Evolutionary conservation across 2,329 filamentous ascomycete genomes (phyloP).

Genomic region (Aspergillus vadensis): DNA sequence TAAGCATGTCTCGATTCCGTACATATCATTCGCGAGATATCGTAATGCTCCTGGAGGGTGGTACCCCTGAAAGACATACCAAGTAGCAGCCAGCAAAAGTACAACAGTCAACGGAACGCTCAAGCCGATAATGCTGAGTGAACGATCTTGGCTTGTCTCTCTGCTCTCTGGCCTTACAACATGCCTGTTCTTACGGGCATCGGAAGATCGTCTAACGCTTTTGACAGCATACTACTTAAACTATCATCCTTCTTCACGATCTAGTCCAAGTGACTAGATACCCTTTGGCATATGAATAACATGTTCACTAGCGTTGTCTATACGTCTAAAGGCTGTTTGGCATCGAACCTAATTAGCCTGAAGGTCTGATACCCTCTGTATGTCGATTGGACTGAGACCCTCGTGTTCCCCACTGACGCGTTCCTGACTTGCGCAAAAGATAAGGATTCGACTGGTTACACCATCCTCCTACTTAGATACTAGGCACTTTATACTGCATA

Average conservation of each 20-base stretch:
- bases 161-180: background rate
- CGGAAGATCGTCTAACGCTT: background rate
- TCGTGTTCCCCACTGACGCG: slow-evolving; percentile 31
- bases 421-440: slow-evolving; percentile 31
- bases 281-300: slow-evolving; percentile 10
- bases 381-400: slow-evolving; percentile 22
- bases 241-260: background rate
- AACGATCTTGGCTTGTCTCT: background rate
- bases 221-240: background rate
- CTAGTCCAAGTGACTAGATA: background rate
- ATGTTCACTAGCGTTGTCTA: slow-evolving; percentile 14
- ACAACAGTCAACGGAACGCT: background rate
- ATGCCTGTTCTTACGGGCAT: background rate
- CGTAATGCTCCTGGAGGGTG: too few species aligned
- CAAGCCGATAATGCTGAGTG: background rate
- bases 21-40: background rate
- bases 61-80: background rate
- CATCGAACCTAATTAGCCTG: slow-evolving; percentile 21
- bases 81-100: background rate
- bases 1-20: background rate
- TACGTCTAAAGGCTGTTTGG: slow-evolving; percentile 8
- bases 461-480: background rate
- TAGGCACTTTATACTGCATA: background rate
- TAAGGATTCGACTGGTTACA: slow-evolving; percentile 6
- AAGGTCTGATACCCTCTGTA: slow-evolving; percentile 15